Conservation (phyloP, 108 stramenopile genomes). For the Poteriospumella lacustris region DNA sequence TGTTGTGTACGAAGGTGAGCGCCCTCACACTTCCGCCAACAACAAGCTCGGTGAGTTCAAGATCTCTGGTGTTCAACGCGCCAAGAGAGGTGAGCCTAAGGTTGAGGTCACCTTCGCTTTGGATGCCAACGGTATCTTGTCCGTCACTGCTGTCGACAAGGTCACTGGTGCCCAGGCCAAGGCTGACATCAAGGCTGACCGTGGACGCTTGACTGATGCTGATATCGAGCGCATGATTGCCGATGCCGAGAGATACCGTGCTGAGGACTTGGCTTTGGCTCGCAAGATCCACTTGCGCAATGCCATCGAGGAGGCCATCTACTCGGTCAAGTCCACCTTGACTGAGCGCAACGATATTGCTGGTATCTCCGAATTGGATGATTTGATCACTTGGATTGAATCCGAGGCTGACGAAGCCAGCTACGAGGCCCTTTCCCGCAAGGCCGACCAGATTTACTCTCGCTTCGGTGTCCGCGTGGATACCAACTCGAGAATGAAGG, state of each 20-base stretch:
- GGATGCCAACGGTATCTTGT: constrained; percentile 23
- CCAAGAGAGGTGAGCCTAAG: constrained; percentile 71
- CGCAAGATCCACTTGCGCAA: constrained; percentile 59
- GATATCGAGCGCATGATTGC: constrained; percentile 26
- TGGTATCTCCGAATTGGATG: constrained; percentile 59
- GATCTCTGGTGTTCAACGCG: constrained; percentile 69
- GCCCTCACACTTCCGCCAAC: constrained; percentile 67
- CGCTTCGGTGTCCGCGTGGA: constrained; percentile 19
- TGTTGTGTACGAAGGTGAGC: constrained; percentile 75
- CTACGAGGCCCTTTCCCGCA: constrained; percentile 42
- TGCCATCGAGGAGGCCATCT: constrained; percentile 69
- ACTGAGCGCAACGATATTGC: constrained; percentile 50
- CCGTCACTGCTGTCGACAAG: background rate
- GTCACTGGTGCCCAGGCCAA: constrained; percentile 25
- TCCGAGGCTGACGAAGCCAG: constrained; percentile 63
- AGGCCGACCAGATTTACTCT: background rate
- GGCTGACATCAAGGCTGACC: constrained; percentile 17
- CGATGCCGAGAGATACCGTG: constrained; percentile 20
- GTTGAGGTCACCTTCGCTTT: constrained; percentile 55
- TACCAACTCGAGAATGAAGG: background rate
- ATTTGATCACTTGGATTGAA: constrained; percentile 72
- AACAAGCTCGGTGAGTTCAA: constrained; percentile 75
- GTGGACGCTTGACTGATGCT: constrained; percentile 18
- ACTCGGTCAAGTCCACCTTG: constrained; percentile 57
- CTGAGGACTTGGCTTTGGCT: constrained; percentile 46